These are phyloP conservation scores for Xerocomus nothofagi DNA, from an alignment of 1,284 basidiomycete genomes.

Conservation along the genomic window DNA sequence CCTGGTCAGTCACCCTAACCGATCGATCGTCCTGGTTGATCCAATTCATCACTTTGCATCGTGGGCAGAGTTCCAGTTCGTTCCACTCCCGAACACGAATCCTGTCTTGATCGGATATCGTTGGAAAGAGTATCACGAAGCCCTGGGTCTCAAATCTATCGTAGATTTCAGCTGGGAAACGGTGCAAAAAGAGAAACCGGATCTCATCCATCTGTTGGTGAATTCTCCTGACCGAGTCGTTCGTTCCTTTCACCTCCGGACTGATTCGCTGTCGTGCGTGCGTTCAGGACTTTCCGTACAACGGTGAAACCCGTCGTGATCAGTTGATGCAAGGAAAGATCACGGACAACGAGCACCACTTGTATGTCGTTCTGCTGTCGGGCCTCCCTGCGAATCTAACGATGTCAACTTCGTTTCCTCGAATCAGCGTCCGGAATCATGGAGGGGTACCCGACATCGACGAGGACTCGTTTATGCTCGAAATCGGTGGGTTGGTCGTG, in stretches of 20 bases:
- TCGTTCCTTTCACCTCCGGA: too few relatives aligned
- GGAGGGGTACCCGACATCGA: constrained; percentile 20
- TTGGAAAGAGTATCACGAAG: constrained; percentile 57
- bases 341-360: constrained; percentile 19
- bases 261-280: not conserved
- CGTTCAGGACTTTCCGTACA: constrained; percentile 17
- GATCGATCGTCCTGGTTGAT: not conserved
- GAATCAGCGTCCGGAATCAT: constrained; percentile 16
- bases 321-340: constrained; percentile 17
- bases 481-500: constrained; percentile 18
- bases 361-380: constrained; percentile 7
- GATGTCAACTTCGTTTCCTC: not conserved
- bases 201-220: constrained; percentile 53
- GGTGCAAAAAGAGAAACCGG: constrained; percentile 53
- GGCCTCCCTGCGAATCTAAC: too few relatives aligned
- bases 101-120: constrained; percentile 51
- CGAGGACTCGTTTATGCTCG: constrained; percentile 13
- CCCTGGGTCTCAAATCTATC: constrained; percentile 46
- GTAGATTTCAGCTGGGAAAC: constrained; percentile 55
- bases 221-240: constrained; percentile 28
- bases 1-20: constrained; percentile 8
- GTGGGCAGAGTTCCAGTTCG: constrained; percentile 45
- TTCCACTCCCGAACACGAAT: constrained; percentile 51
- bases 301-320: constrained; percentile 19
- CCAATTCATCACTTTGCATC: not conserved